Evolutionary conservation across 2,329 filamentous ascomycete genomes (phyloP).

Genomic region (Apiospora aurea): DNA sequence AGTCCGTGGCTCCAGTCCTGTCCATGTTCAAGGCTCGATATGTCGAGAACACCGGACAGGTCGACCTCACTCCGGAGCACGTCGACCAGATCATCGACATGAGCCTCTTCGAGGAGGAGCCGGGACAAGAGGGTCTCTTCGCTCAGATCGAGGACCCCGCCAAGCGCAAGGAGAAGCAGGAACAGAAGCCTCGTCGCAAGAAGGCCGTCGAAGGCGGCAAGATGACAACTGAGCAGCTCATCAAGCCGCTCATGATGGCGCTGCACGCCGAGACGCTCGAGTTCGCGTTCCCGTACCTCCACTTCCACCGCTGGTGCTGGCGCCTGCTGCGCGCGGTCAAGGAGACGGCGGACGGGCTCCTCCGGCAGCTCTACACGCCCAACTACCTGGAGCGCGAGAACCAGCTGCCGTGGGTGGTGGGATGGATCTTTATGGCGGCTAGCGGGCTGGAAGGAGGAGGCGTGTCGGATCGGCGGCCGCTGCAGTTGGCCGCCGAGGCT

Average conservation of each 20-base stretch:
- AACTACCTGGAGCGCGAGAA: slow-evolving; percentile 47
- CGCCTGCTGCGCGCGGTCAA: slow-evolving; percentile 43
- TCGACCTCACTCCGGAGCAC: slow-evolving; percentile 44
- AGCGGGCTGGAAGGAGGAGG: not conserved
- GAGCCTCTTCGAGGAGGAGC: slow-evolving; percentile 6
- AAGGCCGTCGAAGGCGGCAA: slow-evolving; percentile 28
- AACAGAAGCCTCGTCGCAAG: not conserved
- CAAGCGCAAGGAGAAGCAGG: slow-evolving; percentile 30
- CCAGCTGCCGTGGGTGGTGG: slow-evolving; percentile 50
- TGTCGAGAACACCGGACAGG: slow-evolving; percentile 32
- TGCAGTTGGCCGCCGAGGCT: not conserved
- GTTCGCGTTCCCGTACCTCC: slow-evolving; percentile 49
- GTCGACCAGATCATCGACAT: slow-evolving; percentile 45
- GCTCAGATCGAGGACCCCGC: slow-evolving; percentile 32
- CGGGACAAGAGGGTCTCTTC: not conserved
- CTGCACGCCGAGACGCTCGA: slow-evolving; percentile 47
- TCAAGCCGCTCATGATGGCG: slow-evolving; percentile 41
- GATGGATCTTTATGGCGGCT: slow-evolving; percentile 47
- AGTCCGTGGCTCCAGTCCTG: slow-evolving; percentile 41
- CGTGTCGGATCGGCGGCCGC: slow-evolving; percentile 2
- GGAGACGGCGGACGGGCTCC: slow-evolving; percentile 38
- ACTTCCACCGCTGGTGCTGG: slow-evolving; percentile 51
- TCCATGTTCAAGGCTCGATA: slow-evolving; percentile 47
- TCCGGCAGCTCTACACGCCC: slow-evolving; percentile 43
- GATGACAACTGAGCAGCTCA: slow-evolving; percentile 37